phyloP scores from a whole-genome alignment of 139 green algal species.

The Edaphochlamys debaryana region DNA sequence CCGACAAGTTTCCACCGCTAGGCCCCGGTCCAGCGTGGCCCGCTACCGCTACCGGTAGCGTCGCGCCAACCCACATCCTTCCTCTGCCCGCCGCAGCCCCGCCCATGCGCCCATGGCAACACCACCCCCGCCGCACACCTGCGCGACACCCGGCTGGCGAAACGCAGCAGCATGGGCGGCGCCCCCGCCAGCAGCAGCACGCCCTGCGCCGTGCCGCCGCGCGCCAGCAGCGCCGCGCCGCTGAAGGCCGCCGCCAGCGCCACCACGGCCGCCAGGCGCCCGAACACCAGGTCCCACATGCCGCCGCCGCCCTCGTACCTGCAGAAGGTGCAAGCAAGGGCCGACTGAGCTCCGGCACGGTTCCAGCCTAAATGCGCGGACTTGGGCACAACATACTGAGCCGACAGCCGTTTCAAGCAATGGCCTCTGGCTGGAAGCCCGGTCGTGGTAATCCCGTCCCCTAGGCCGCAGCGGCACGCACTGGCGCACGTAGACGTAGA shows the following conservation, averaged over 20 bases:
- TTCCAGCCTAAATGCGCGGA: too few relatives aligned
- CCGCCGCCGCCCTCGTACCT: conserved; percentile 30
- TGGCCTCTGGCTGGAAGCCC: too few relatives aligned
- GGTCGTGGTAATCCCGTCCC: too few relatives aligned
- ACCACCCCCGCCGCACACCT: background rate
- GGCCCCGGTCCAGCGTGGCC: too few relatives aligned
- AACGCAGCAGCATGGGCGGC: conserved; percentile 25
- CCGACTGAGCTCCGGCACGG: too few relatives aligned
- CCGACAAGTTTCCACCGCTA: too few relatives aligned
- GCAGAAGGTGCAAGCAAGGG: too few relatives aligned
- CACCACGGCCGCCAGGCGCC: background rate
- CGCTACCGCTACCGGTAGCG: too few relatives aligned
- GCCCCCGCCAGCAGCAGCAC: conserved; percentile 21
- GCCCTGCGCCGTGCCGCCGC: conserved; percentile 1
- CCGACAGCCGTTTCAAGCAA: too few relatives aligned
- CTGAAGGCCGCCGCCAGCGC: background rate
- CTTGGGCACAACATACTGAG: too few relatives aligned
- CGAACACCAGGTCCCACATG: conserved; percentile 16
- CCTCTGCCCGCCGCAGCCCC: too few relatives aligned
- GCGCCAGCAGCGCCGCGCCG: conserved; percentile 11
- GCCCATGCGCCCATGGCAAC: background rate
- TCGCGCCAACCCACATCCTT: too few relatives aligned
- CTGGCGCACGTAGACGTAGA: conserved; percentile 24
- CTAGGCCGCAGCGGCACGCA: background rate
- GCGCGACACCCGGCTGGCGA: background rate